Evolutionary conservation across 2,329 filamentous ascomycete genomes (phyloP), one percentile per base, ranked within the genome.

Genomic region (Drechslerella dactyloides): DNA sequence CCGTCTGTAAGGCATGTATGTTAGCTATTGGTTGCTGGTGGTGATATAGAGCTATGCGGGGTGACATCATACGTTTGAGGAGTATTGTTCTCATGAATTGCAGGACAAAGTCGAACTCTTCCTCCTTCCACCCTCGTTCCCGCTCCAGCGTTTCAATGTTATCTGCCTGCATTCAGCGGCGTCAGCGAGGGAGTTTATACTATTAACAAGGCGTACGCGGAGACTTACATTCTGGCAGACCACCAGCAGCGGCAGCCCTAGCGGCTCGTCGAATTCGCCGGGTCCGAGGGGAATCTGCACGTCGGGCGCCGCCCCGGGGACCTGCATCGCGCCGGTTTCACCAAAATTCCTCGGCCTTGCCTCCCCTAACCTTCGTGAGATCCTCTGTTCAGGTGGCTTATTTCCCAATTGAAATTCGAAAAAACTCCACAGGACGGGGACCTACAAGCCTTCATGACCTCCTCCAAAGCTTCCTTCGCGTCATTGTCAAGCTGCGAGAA

Each of bases 51-150:
- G 77, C 62, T 3, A 80, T n/a, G 81, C 75, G 82, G 83, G 10
- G 17, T 24, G 66, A 78, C 4, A 54, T 76, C 88, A 80, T 81
- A 93, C 92, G 86, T 82, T 93, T 93, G 74, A 99, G 83, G 46
- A 99, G 82, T 42, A 96, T 87, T 0, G 94, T 97, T 75, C 94
- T 87, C 77, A 99, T 82, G 79, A 93, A 96, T 78, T 99, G 94
- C 69, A 97, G 84, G 48, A 99, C 90, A 75, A 94, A 93, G 79
- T 99, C 94, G 77, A 99, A 99, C 76, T 96, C 90, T 75, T 96
- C 91, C 80, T 99, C 94, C 80, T 92, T 93, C 92, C 93, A 99
- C 13, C 89, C 87, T 69, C 93, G 88, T 56, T 91, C 93, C 79
- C 90, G 91, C 80, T 97, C 94, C 66, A 99, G 80, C 42, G 87